Evolutionary conservation across 148 eudicot species (phyloP).

Genomic region (Polygonum aviculare): DNA sequence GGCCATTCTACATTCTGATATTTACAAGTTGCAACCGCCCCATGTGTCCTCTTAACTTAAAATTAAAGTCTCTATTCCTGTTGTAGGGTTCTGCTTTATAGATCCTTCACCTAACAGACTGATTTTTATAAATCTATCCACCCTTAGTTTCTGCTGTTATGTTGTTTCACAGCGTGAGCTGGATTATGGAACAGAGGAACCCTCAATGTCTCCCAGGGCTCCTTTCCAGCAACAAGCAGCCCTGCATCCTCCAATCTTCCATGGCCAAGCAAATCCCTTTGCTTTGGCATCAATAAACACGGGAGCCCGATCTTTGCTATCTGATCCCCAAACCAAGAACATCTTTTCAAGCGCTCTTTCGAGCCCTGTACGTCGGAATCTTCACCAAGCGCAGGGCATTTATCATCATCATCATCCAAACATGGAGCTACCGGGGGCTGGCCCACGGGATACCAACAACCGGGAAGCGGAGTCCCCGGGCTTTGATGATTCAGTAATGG

Average conservation of each 20-base stretch:
- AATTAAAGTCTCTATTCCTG: not conserved
- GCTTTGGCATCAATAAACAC: conserved; percentile 18
- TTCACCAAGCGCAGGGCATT: conserved; percentile 59
- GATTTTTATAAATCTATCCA: not conserved
- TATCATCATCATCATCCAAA: conserved; percentile 20
- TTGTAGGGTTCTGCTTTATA: not conserved
- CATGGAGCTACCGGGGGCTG: conserved; percentile 18
- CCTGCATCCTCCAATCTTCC: conserved; percentile 13
- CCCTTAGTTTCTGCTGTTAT: not conserved
- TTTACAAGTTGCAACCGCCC: not conserved
- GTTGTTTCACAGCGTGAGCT: conserved; percentile 19
- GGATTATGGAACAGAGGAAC: conserved; percentile 29
- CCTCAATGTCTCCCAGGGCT: conserved; percentile 34
- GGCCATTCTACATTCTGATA: not conserved
- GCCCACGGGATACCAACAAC: conserved; percentile 28
- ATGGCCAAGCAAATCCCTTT: conserved; percentile 17
- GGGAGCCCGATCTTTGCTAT: conserved; percentile 36
- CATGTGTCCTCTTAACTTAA: not conserved
- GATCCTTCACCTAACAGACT: not conserved
- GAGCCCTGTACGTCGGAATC: conserved; percentile 72
- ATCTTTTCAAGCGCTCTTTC: conserved; percentile 77
- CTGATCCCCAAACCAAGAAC: conserved; percentile 55
- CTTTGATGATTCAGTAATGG: conserved; percentile 72
- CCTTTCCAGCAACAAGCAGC: conserved; percentile 18
- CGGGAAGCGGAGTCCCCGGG: conserved; percentile 38